These are phyloP conservation scores for Epichloe uncinata DNA, from an alignment of 2,329 filamentous ascomycete species.

Conservation along the genomic window DNA sequence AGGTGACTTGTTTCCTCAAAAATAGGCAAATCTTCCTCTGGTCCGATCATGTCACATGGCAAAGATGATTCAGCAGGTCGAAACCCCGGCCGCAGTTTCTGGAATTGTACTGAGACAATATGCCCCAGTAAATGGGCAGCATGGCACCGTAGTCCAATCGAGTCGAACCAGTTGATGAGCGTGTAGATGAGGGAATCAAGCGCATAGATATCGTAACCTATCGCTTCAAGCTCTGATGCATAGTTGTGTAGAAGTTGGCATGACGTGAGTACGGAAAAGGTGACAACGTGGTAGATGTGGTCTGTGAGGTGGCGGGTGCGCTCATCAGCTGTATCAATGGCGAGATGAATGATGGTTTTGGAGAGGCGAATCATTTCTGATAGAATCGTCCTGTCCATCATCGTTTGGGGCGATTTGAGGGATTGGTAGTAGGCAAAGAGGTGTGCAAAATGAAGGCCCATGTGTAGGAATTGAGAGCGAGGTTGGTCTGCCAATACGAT, in stretches of 20 bases:
- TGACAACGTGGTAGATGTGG: slow-evolving; percentile 17
- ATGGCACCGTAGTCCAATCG: slow-evolving; percentile 14
- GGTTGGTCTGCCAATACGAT: slow-evolving; percentile 10
- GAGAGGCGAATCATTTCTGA: slow-evolving; percentile 13
- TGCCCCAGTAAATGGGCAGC: slow-evolving; percentile 13
- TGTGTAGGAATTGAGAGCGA: slow-evolving; percentile 17
- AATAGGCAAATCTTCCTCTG: background rate
- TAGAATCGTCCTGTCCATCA: slow-evolving; percentile 7
- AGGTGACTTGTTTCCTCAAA: background rate
- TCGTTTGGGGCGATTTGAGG: slow-evolving; percentile 8
- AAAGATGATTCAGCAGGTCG: background rate
- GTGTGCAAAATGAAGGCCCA: slow-evolving; percentile 17
- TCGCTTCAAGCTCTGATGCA: slow-evolving; percentile 8
- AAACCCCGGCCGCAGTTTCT: slow-evolving; percentile 6
- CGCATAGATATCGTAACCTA: slow-evolving; percentile 6
- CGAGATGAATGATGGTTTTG: slow-evolving; percentile 15
- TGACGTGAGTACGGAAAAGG: slow-evolving; percentile 14
- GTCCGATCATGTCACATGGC: background rate
- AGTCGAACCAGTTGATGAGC: slow-evolving; percentile 13
- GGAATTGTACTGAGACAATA: slow-evolving; percentile 12
- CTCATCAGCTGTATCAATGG: slow-evolving; percentile 16
- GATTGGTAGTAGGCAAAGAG: slow-evolving; percentile 13
- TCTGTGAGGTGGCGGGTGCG: slow-evolving; percentile 16
- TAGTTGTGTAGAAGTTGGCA: slow-evolving; percentile 13
- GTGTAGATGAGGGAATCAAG: slow-evolving; percentile 9